phyloP scores from a whole-genome alignment of 2,329 filamentous ascomycete species.

The Corinectria fuckeliana region DNA sequence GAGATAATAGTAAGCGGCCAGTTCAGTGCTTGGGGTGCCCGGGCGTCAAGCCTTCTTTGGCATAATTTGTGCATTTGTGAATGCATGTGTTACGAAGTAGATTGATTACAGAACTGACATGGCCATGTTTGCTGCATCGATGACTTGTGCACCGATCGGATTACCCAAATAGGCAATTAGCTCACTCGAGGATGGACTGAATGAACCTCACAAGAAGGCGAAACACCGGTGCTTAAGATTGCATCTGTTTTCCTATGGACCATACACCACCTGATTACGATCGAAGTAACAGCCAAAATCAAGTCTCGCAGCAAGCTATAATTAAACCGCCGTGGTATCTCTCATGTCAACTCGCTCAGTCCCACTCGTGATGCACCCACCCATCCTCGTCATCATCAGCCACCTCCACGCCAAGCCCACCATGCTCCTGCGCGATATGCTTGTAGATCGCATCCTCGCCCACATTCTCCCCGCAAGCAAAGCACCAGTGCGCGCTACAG shows the following conservation, averaged over 20 bases:
- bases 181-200: too few relatives aligned
- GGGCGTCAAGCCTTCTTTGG: too few relatives aligned
- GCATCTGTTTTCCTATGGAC: not conserved
- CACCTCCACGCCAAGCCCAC: constrained; percentile 35
- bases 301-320: not conserved
- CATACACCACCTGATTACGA: not conserved
- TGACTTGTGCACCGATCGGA: too few relatives aligned
- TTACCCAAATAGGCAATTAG: not conserved
- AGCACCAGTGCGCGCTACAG: constrained; percentile 50
- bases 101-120: too few relatives aligned
- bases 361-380: constrained; percentile 3
- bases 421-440: constrained; percentile 46
- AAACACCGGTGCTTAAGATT: not conserved
- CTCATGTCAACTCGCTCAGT: not conserved
- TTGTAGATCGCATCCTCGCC: constrained; percentile 41
- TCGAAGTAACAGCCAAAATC: not conserved
- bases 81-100: too few relatives aligned
- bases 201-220: not conserved
- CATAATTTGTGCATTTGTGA: not conserved
- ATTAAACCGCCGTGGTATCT: constrained; percentile 6
- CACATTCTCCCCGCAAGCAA: constrained; percentile 44
- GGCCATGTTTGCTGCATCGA: too few relatives aligned
- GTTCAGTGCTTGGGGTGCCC: too few relatives aligned
- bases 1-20: not conserved
- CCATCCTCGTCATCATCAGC: constrained; percentile 27